Conservation (phyloP, 352 stramenopile species). For the Pythium biforme region DNA sequence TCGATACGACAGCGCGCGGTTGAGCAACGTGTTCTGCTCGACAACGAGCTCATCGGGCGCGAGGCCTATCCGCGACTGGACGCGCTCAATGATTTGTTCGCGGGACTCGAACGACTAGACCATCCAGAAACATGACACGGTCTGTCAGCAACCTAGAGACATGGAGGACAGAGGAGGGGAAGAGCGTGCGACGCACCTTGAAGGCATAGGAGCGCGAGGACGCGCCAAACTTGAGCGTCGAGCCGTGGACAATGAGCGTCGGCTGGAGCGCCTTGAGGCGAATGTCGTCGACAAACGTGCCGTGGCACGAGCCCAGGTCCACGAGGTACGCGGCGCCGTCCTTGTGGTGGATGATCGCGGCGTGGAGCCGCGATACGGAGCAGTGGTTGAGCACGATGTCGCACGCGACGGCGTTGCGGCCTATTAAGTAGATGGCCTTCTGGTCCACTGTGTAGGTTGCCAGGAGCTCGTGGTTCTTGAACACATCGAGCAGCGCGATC, state of each 20-base stretch:
- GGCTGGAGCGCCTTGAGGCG: slow-evolving; percentile 57
- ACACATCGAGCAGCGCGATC: slow-evolving; percentile 73
- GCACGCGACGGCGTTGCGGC: slow-evolving; percentile 68
- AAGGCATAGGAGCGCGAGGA: slow-evolving; percentile 83
- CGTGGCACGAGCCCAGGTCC: slow-evolving; percentile 75
- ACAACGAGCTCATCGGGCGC: slow-evolving; percentile 56
- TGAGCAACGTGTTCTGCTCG: slow-evolving; percentile 82
- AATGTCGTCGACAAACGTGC: slow-evolving; percentile 72
- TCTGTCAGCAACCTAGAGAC: neutral
- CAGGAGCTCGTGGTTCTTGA: slow-evolving; percentile 80
- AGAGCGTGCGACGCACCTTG: slow-evolving; percentile 30
- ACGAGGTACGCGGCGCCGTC: slow-evolving; percentile 75
- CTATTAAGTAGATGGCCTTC: slow-evolving; percentile 76
- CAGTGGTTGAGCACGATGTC: slow-evolving; percentile 83
- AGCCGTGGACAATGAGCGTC: slow-evolving; percentile 63
- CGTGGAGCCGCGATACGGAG: slow-evolving; percentile 81
- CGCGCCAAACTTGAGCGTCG: slow-evolving; percentile 70
- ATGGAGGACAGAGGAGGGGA: neutral
- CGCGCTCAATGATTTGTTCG: slow-evolving; percentile 65
- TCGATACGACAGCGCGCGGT: slow-evolving; percentile 72
- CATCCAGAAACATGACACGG: neutral
- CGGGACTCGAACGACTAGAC: slow-evolving; percentile 60
- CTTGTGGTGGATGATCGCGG: slow-evolving; percentile 69
- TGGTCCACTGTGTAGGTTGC: slow-evolving; percentile 79
- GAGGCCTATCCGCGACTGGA: slow-evolving; percentile 51